A percentile compares a stretch with the other conserved stretches of the same genome.
Conservation (phyloP, 345 rosid species). For the Eucalyptus globulus region DNA sequence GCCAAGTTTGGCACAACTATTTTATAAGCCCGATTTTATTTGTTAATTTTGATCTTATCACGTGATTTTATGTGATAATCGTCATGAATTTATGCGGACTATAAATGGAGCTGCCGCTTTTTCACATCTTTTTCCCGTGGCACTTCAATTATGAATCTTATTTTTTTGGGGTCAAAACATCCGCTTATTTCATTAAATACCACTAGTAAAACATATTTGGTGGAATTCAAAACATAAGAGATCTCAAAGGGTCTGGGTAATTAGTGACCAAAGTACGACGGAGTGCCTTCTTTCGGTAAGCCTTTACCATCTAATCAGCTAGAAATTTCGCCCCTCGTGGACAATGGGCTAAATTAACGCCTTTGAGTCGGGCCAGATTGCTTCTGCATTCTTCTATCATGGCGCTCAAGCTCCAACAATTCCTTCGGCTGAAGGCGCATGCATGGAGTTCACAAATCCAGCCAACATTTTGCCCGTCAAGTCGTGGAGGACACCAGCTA, state of each 20-base stretch:
- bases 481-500: background rate
- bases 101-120: too few relatives aligned
- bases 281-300: background rate
- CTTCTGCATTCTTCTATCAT: background rate
- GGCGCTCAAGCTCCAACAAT: background rate
- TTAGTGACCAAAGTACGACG: background rate
- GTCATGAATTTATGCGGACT: too few relatives aligned
- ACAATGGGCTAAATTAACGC: background rate
- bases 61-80: too few relatives aligned
- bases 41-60: too few relatives aligned
- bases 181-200: background rate
- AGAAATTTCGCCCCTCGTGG: background rate
- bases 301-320: background rate
- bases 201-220: background rate
- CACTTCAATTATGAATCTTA: too few relatives aligned
- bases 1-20: too few relatives aligned
- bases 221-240: background rate
- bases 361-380: background rate
- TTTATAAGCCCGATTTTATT: too few relatives aligned
- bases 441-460: background rate
- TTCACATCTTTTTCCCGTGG: too few relatives aligned
- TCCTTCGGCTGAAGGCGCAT: background rate
- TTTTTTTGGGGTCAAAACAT: too few relatives aligned
- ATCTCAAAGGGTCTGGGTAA: background rate
- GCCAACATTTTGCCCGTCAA: background rate